Evolutionary conservation across 2,329 filamentous ascomycete species (phyloP).

Genomic region (Didymella sp.): DNA sequence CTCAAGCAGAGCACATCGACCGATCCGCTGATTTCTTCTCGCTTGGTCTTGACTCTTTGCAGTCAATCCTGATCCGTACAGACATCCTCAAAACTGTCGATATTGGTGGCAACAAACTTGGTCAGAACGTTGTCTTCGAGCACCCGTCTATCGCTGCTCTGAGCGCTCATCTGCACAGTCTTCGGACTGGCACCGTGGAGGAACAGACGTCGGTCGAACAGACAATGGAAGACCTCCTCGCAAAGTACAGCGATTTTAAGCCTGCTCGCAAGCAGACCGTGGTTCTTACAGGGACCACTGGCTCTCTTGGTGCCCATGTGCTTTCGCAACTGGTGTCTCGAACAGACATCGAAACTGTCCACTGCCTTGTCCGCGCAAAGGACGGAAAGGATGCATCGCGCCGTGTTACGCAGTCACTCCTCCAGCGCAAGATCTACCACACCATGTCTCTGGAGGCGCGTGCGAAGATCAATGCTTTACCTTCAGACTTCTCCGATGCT

Average conservation of each 20-base stretch:
- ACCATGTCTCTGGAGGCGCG: constrained; percentile 28
- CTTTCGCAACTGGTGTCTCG: constrained; percentile 48
- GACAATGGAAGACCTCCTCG: constrained; percentile 56
- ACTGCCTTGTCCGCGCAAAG: constrained; percentile 61
- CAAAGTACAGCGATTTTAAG: constrained; percentile 53
- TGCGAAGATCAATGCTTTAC: constrained; percentile 46
- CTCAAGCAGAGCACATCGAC: constrained; percentile 18
- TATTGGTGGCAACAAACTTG: constrained; percentile 53
- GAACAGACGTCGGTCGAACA: constrained; percentile 48
- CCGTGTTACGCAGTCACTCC: constrained; percentile 48
- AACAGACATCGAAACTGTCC: constrained; percentile 51
- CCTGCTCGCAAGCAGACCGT: constrained; percentile 19
- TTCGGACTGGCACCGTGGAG: constrained; percentile 49
- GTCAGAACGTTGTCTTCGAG: constrained; percentile 67
- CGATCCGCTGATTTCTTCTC: constrained; percentile 65
- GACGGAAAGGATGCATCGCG: constrained; percentile 41
- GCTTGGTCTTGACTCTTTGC: constrained; percentile 65
- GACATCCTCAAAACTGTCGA: constrained; percentile 60
- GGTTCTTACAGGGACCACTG: constrained; percentile 69
- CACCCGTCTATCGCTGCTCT: constrained; percentile 58
- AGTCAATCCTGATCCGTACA: constrained; percentile 63
- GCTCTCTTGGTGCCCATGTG: constrained; percentile 69
- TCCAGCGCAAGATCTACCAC: constrained; percentile 49
- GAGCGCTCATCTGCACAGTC: constrained; percentile 53
- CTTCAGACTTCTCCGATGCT: constrained; percentile 49